Percentiles rank a stretch among this genome's conserved stretches.
Conservation (phyloP, 2,329 filamentous ascomycete species). For the Emmonsiellopsis sp. region DNA sequence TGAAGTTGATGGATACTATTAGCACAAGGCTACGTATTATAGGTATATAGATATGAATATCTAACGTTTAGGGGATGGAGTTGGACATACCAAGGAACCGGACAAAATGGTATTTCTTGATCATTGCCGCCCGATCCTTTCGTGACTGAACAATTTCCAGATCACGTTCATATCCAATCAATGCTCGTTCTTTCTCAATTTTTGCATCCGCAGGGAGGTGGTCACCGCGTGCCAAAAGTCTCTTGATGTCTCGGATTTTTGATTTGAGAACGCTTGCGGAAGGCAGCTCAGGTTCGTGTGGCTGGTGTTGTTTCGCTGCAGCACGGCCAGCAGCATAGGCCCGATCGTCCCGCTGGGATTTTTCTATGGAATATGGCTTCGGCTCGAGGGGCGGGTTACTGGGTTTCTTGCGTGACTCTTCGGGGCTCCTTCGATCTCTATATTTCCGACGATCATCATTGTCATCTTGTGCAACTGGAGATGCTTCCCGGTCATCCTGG, state of each 20-base stretch:
- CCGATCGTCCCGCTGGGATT: background rate
- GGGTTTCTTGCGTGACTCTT: conserved; percentile 3
- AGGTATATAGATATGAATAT: background rate
- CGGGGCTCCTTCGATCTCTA: background rate
- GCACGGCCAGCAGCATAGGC: background rate
- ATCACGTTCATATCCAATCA: conserved; percentile 49
- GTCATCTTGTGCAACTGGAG: background rate
- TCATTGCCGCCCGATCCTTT: conserved; percentile 46
- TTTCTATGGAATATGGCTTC: background rate
- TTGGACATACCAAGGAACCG: conserved; percentile 46
- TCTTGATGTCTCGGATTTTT: conserved; percentile 47
- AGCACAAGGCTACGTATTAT: background rate
- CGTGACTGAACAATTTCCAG: conserved; percentile 41
- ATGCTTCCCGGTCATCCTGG: background rate
- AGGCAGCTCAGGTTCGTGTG: conserved; percentile 13
- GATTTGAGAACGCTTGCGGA: conserved; percentile 45
- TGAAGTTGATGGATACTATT: background rate
- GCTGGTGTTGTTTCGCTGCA: background rate
- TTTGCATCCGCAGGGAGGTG: conserved; percentile 47
- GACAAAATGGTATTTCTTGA: conserved; percentile 56
- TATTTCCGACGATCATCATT: background rate
- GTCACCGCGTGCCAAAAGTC: conserved; percentile 38
- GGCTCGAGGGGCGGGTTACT: background rate
- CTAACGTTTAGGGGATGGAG: too few species aligned
- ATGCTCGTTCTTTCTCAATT: conserved; percentile 51